These are phyloP conservation scores for Ascochyta rabiei DNA, from an alignment of 2,329 filamentous ascomycete species.

Conservation along the genomic window DNA sequence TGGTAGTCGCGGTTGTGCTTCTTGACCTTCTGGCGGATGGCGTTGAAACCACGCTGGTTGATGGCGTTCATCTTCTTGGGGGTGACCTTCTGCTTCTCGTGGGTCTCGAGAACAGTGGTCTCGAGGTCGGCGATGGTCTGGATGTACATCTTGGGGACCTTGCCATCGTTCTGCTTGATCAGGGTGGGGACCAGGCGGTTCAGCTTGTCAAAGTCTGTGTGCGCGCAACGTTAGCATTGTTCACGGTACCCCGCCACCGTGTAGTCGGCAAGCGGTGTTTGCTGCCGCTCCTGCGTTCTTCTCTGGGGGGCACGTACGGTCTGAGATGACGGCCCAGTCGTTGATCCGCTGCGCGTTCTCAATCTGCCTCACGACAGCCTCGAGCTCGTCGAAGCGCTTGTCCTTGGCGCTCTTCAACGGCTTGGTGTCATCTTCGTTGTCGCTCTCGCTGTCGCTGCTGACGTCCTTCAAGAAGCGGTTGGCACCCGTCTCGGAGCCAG, in stretches of 20 bases:
- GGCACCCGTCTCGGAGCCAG: constrained; percentile 70
- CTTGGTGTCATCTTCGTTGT: constrained; percentile 83
- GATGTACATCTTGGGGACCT: constrained; percentile 88
- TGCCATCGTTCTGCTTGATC: constrained; percentile 66
- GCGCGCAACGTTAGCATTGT: constrained; percentile 26
- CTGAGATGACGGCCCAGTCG: constrained; percentile 92
- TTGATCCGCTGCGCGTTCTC: constrained; percentile 98
- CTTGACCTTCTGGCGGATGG: constrained; percentile 97
- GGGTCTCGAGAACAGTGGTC: constrained; percentile 89
- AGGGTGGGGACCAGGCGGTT: constrained; percentile 75
- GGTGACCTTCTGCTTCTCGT: constrained; percentile 93
- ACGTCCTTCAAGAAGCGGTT: constrained; percentile 82
- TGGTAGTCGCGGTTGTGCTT: constrained; percentile 98
- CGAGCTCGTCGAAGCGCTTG: constrained; percentile 93
- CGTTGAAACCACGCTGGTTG: constrained; percentile 91
- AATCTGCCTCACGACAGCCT: constrained; percentile 85
- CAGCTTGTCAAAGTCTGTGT: constrained; percentile 88
- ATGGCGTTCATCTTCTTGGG: constrained; percentile 99
- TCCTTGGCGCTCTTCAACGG: constrained; percentile 98
- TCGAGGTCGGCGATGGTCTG: constrained; percentile 93
- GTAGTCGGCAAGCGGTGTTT: constrained; percentile 5
- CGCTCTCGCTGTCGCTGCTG: constrained; percentile 78
- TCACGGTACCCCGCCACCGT: constrained; percentile 8
- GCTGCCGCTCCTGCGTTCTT: not conserved
- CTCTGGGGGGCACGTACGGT: constrained; percentile 65